Conservation (phyloP, 139 green algal genomes). For the Gonium pectorale region DNA sequence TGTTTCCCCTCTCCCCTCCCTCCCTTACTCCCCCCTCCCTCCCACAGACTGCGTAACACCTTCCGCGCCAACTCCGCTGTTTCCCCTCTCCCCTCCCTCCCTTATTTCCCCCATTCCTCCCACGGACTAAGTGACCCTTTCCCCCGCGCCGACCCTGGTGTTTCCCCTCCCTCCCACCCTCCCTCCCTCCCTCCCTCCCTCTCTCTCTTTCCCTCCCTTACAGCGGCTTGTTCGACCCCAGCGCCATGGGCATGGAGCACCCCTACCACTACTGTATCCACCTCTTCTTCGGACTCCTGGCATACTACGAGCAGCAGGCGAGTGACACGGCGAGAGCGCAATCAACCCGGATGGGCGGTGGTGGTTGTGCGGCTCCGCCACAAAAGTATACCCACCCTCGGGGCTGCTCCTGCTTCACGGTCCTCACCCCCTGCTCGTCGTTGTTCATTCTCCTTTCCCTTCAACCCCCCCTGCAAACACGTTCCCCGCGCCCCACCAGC, state of each 20-base stretch:
- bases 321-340: too few species aligned
- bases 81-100: too few species aligned
- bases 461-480: not conserved
- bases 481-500: too few species aligned
- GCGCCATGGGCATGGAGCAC: constrained; percentile 44
- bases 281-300: constrained; percentile 37
- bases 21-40: too few species aligned
- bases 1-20: too few species aligned
- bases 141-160: not conserved
- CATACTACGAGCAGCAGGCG: constrained; percentile 42
- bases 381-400: not conserved
- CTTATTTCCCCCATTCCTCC: too few species aligned
- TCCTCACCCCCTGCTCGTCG: not conserved
- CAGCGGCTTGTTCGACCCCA: constrained; percentile 43
- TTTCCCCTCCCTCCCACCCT: not conserved
- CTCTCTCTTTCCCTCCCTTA: not conserved
- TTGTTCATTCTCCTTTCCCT: not conserved
- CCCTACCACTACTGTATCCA: constrained; percentile 52
- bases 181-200: too few species aligned
- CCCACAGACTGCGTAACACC: too few species aligned
- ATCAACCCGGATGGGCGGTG: not conserved
- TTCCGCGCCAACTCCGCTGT: too few species aligned
- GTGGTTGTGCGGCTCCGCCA: not conserved
- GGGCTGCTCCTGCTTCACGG: not conserved
- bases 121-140: too few species aligned